Conservation (phyloP, 176 grass and related monocot species). For the Cenchrus fungigraminus region DNA sequence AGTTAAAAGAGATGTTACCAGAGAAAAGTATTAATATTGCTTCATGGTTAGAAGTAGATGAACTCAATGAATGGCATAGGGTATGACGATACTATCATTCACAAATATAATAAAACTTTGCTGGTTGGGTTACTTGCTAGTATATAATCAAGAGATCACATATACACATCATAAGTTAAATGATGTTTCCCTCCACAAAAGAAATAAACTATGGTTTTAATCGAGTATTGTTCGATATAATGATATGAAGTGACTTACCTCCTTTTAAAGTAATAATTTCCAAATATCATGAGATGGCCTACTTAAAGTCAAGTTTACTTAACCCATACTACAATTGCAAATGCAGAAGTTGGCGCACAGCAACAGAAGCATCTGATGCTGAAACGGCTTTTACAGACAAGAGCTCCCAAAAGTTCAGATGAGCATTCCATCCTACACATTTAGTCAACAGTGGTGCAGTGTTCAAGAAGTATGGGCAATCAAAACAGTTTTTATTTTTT, state of each 20-base stretch:
- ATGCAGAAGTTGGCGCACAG: neutral
- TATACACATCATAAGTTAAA: neutral
- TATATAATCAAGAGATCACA: neutral
- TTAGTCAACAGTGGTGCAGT: neutral
- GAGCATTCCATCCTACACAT: neutral
- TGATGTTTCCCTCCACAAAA: neutral
- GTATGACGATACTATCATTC: neutral
- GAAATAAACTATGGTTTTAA: slow-evolving; percentile 10
- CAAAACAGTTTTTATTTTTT: neutral
- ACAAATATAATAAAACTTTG: slow-evolving; percentile 8
- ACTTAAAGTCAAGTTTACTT: neutral
- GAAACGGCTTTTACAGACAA: slow-evolving; percentile 9
- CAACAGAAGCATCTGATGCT: slow-evolving; percentile 19
- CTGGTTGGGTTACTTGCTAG: neutral
- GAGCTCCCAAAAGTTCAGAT: slow-evolving; percentile 21
- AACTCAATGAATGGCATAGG: neutral
- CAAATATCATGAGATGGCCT: neutral
- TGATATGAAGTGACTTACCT: slow-evolving; percentile 1
- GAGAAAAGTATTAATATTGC: slow-evolving; percentile 1
- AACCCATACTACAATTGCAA: slow-evolving; percentile 14
- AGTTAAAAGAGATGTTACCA: neutral
- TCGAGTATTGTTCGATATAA: slow-evolving; percentile 9
- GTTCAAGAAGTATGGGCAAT: neutral
- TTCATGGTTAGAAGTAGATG: slow-evolving; percentile 16
- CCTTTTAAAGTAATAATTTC: neutral